A percentile compares a stretch with the other conserved stretches of the same genome.
Evolutionary conservation across 495 filamentous ascomycete species (phyloP).

Genomic region (Acidiella bohemica): DNA sequence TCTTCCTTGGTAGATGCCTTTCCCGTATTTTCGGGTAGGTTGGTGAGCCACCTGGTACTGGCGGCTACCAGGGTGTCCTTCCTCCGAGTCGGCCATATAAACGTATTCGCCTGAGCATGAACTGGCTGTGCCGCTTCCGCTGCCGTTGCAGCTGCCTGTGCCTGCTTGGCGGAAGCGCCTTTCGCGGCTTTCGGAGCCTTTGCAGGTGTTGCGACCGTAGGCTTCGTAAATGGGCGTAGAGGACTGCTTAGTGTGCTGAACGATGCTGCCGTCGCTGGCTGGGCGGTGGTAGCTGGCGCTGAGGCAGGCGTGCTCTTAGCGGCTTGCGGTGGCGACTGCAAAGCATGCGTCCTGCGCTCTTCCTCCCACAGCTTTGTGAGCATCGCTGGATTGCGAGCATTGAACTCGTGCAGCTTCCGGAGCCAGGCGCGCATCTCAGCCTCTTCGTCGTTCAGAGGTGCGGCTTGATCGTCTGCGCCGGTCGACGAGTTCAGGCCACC

Average conservation of each 20-base stretch:
- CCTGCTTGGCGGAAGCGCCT: too few species aligned
- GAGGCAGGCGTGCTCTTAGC: not conserved
- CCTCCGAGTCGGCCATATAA: conserved; percentile 29
- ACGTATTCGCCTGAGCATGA: conserved; percentile 13
- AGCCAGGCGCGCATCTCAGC: conserved; percentile 28
- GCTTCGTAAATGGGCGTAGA: not conserved
- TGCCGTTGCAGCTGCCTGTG: too few species aligned
- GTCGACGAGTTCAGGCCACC: not conserved
- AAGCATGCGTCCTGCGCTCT: conserved; percentile 21
- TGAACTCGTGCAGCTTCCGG: conserved; percentile 31
- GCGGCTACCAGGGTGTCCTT: conserved; percentile 24
- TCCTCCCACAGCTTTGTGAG: conserved; percentile 30
- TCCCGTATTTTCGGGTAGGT: conserved; percentile 20
- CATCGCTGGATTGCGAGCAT: conserved; percentile 27
- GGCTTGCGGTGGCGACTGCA: conserved; percentile 1
- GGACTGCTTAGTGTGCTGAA: not conserved
- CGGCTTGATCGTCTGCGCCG: not conserved
- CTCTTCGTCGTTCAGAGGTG: conserved; percentile 9
- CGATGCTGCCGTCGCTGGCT: not conserved
- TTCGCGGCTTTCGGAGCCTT: not conserved
- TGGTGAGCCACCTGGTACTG: conserved; percentile 22
- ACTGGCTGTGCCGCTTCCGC: not conserved
- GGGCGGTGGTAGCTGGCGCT: not conserved
- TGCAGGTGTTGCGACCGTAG: not conserved
- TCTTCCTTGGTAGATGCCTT: conserved; percentile 19